A percentile compares a stretch with the other conserved stretches of the same genome.
These are phyloP conservation scores for Arthrinium phaeospermum DNA, from an alignment of 2,329 filamentous ascomycete genomes.

Conservation along the genomic window DNA sequence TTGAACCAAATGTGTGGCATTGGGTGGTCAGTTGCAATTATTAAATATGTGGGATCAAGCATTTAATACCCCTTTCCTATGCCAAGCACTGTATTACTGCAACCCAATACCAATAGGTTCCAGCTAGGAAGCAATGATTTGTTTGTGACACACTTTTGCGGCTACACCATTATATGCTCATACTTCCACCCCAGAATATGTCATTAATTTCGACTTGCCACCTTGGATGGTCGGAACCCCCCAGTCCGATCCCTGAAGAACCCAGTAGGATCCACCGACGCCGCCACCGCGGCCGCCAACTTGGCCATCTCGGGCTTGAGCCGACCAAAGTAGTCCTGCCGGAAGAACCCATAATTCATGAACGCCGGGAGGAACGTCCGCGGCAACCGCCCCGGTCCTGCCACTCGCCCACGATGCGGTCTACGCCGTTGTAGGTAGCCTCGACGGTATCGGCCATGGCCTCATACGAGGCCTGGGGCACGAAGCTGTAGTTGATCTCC, in stretches of 20 bases:
- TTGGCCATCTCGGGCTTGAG: constrained; percentile 41
- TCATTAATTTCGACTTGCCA: background rate
- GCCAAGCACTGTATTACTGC: too few species aligned
- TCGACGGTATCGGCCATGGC: constrained; percentile 41
- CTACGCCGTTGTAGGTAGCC: constrained; percentile 42
- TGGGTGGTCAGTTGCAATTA: too few species aligned
- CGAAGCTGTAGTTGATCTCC: constrained; percentile 49
- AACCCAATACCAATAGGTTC: too few species aligned
- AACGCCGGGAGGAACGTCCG: constrained; percentile 47
- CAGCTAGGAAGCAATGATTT: too few species aligned
- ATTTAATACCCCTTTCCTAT: too few species aligned
- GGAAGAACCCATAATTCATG: constrained; percentile 49
- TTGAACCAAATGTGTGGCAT: too few species aligned
- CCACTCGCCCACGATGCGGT: constrained; percentile 38
- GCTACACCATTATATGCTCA: too few species aligned
- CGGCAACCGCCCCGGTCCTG: constrained; percentile 40
- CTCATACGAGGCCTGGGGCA: constrained; percentile 35
- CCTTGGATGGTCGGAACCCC: constrained; percentile 35
- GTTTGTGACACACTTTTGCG: too few species aligned
- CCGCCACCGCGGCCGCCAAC: constrained; percentile 41
- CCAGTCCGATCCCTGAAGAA: constrained; percentile 46
- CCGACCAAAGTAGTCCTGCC: constrained; percentile 48
- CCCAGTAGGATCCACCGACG: constrained; percentile 43
- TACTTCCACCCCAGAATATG: background rate
- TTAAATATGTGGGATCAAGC: too few species aligned